Percentiles rank a stretch among this genome's conserved stretches.
Evolutionary conservation across 495 filamentous ascomycete genomes (phyloP).

Genomic region (Penicillium malachiteum): DNA sequence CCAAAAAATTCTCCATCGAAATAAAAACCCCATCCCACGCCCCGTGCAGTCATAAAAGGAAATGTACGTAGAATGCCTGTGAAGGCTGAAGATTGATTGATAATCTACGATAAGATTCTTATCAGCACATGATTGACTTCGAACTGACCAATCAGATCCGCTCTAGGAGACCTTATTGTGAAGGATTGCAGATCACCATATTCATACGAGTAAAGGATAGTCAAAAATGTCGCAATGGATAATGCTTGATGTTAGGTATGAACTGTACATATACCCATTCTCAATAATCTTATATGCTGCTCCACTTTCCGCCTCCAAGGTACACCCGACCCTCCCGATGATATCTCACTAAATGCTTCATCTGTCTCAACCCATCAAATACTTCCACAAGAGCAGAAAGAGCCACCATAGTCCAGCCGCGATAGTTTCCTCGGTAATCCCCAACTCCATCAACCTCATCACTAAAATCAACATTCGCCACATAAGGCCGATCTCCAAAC

Average conservation of each 20-base stretch:
- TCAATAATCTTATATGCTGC: background rate
- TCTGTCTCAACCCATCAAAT: slow-evolving; percentile 28
- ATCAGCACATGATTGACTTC: slow-evolving; percentile 35
- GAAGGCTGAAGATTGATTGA: slow-evolving; percentile 3
- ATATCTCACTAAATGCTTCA: slow-evolving; percentile 25
- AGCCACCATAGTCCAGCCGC: slow-evolving; percentile 29
- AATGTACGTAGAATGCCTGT: background rate
- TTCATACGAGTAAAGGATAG: no score
- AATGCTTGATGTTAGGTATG: background rate
- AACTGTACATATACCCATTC: background rate
- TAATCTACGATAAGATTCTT: slow-evolving; percentile 7
- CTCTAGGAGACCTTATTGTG: background rate
- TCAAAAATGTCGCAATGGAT: no score
- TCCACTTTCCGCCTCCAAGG: slow-evolving; percentile 28
- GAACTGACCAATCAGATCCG: slow-evolving; percentile 34
- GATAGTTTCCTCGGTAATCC: slow-evolving; percentile 17
- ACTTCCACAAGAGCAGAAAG: slow-evolving; percentile 31
- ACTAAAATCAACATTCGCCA: background rate
- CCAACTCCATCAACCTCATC: background rate
- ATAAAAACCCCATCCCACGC: background rate
- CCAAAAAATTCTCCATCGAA: slow-evolving; percentile 59
- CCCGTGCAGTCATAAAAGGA: background rate
- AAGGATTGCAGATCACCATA: no score
- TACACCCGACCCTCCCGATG: slow-evolving; percentile 27
- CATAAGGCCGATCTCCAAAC: slow-evolving; percentile 13